These are phyloP conservation scores for Lecanicillium sp. DNA, from an alignment of 2,329 filamentous ascomycete species.

Conservation along the genomic window DNA sequence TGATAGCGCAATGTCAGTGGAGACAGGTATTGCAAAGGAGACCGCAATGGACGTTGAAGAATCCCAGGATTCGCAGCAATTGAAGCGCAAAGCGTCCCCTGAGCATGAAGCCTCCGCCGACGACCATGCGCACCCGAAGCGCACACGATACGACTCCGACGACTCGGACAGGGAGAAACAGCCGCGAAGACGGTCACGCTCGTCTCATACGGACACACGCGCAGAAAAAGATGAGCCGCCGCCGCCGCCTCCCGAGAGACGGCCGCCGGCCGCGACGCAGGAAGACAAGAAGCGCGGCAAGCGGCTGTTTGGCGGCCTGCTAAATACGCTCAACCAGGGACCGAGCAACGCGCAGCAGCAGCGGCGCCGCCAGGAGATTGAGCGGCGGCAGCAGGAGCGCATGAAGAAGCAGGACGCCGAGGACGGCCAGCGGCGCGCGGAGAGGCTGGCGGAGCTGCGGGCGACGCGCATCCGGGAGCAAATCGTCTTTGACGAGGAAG, in stretches of 20 bases:
- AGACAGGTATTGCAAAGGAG: conserved; percentile 1
- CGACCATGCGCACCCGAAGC: conserved; percentile 21
- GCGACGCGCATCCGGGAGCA: conserved; percentile 62
- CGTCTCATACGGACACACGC: not conserved
- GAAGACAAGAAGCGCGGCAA: conserved; percentile 83
- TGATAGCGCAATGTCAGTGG: not conserved
- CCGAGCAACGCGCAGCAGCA: conserved; percentile 56
- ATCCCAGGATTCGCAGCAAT: not conserved
- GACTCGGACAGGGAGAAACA: not conserved
- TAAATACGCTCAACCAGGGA: conserved; percentile 72
- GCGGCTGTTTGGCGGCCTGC: conserved; percentile 76
- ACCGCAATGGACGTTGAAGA: not conserved
- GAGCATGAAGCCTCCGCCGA: conserved; percentile 16
- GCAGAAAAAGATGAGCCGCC: not conserved
- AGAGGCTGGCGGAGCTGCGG: conserved; percentile 58
- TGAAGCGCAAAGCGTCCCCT: conserved; percentile 27
- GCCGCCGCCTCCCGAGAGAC: not conserved
- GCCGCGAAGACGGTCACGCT: conserved; percentile 10
- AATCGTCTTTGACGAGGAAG: conserved; percentile 66
- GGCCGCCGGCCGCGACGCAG: conserved; percentile 26
- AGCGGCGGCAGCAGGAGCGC: conserved; percentile 73
- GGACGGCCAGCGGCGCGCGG: conserved; percentile 60
- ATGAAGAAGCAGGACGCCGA: conserved; percentile 66
- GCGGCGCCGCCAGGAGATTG: conserved; percentile 71
- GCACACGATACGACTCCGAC: conserved; percentile 18